Conservation (phyloP, 352 stramenopile genomes). For the Phytophthora nicotianae region DNA sequence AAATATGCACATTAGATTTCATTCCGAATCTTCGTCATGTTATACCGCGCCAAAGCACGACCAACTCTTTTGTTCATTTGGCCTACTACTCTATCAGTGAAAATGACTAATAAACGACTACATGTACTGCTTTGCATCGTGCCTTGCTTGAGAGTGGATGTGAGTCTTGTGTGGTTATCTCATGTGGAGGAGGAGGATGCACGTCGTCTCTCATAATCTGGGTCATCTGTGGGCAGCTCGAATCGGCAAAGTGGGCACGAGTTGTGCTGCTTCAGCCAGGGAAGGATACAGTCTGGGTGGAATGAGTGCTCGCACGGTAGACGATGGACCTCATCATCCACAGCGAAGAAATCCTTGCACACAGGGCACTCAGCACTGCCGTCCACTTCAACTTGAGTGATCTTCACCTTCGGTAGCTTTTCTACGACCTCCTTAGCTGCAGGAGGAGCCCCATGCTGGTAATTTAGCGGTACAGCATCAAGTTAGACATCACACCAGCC, state of each 20-base stretch:
- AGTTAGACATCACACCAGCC: slow-evolving; percentile 14
- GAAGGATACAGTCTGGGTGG: slow-evolving; percentile 86
- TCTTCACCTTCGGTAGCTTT: slow-evolving; percentile 73
- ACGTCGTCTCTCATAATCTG: slow-evolving; percentile 77
- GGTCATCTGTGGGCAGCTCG: slow-evolving; percentile 84
- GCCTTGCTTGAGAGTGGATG: slow-evolving; percentile 13
- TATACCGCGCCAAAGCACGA: slow-evolving; percentile 9
- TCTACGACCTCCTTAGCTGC: slow-evolving; percentile 80
- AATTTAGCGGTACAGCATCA: slow-evolving; percentile 9
- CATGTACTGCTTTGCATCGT: slow-evolving; percentile 27
- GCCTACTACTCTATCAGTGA: slow-evolving; percentile 39
- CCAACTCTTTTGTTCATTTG: slow-evolving; percentile 28
- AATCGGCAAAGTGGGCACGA: slow-evolving; percentile 87
- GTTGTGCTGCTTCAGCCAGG: slow-evolving; percentile 90
- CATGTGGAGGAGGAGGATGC: slow-evolving; percentile 30
- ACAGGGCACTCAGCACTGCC: slow-evolving; percentile 81
- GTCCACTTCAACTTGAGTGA: slow-evolving; percentile 77
- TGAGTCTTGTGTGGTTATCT: slow-evolving; percentile 10
- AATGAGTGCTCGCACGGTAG: slow-evolving; percentile 82
- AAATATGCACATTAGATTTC: no score
- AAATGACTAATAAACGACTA: slow-evolving; percentile 27
- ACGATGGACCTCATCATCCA: slow-evolving; percentile 76
- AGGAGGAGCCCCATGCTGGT: slow-evolving; percentile 78
- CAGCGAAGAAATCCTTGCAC: slow-evolving; percentile 86
- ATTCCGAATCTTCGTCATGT: background rate